Evolutionary conservation across 2,329 filamentous ascomycete genomes (phyloP).

Genomic region (Hypoxylon sp.): DNA sequence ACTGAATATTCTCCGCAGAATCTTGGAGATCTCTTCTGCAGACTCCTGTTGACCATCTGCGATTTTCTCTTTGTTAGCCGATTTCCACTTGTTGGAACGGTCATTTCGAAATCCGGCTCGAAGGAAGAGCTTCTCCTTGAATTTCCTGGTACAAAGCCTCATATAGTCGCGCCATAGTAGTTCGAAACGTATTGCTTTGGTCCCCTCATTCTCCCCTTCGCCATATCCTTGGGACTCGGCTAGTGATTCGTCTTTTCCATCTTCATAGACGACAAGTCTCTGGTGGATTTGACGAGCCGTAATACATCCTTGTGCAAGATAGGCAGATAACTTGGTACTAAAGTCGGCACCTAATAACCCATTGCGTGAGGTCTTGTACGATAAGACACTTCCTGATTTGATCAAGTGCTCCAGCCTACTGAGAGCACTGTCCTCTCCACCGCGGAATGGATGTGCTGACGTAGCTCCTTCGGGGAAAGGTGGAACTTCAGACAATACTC

Average conservation of each 20-base stretch:
- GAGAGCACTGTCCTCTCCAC: constrained; percentile 75
- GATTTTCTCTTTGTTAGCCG: constrained; percentile 55
- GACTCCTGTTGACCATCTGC: constrained; percentile 57
- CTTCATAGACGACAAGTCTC: constrained; percentile 77
- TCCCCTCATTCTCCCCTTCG: constrained; percentile 80
- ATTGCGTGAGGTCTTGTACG: constrained; percentile 80
- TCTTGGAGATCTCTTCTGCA: constrained; percentile 62
- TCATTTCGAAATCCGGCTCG: constrained; percentile 73
- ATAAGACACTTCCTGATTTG: constrained; percentile 70
- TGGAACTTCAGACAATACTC: constrained; percentile 67
- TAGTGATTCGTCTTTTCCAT: constrained; percentile 66
- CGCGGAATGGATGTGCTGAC: constrained; percentile 76
- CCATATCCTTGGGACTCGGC: constrained; percentile 70
- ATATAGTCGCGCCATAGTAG: constrained; percentile 87
- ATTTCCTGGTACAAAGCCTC: constrained; percentile 81
- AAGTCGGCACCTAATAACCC: constrained; percentile 79
- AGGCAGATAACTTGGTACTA: constrained; percentile 83
- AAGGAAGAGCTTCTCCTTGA: constrained; percentile 74
- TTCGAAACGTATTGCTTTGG: constrained; percentile 78
- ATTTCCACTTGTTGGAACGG: constrained; percentile 66
- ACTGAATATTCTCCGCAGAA: constrained; percentile 71
- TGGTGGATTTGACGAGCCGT: constrained; percentile 81
- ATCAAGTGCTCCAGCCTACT: constrained; percentile 74
- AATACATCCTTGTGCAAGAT: constrained; percentile 79
- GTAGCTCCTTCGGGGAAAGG: constrained; percentile 65